Evolutionary conservation across 2,329 filamentous ascomycete species (phyloP), one percentile per base, ranked within the genome.

Genomic region (Pseudogymnoascus sp.): DNA sequence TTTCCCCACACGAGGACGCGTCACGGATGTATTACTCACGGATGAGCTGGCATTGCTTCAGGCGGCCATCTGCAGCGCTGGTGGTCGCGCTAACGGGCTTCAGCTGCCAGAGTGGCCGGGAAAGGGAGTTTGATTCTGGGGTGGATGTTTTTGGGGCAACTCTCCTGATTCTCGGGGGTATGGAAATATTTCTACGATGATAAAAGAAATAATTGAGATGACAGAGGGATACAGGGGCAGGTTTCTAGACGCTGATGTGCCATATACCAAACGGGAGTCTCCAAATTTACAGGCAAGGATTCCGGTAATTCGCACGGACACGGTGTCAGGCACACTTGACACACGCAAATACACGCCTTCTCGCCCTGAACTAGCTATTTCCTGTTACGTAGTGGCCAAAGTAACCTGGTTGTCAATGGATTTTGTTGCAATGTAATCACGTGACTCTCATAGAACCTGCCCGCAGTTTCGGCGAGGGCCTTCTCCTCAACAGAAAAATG

Each of bases 141-240:
- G 72, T 83, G 4, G 80, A 84, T 60, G 63, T 82, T 8, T 83
- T 82, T 58, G 66, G 82, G 18, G 80, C 80, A 12, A 82, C 81
- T 68, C 80, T 79, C 0, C 76, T 81, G 57, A 59, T 63, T 38
- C 67, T 68, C 61, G 37, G 57, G 22, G 65, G 66, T 36, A 63
- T 68, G 7, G 65, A 65, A 18, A 18, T 18, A 18, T 18, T 18
- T 18, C 18, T 18, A 18, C 2, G 18, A 18, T 1, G 18, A 18
- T 18, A 18, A 18, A 18, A 53, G 47, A 30, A 43, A 37, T 50
- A 50, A 22, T 15, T 30, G n/a, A 25, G 43, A 11, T 18, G 18
- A 18, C 18, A 18, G 18, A 18, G 18, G 22, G 22, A 25, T 25
- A 25, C 22, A 25, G 22, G 22, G 22, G 22, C 22, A 25, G 22